Base-by-base conservation (phyloP, 1,139 yeast genomes). In the Yamadazyma friedrichii region DNA sequence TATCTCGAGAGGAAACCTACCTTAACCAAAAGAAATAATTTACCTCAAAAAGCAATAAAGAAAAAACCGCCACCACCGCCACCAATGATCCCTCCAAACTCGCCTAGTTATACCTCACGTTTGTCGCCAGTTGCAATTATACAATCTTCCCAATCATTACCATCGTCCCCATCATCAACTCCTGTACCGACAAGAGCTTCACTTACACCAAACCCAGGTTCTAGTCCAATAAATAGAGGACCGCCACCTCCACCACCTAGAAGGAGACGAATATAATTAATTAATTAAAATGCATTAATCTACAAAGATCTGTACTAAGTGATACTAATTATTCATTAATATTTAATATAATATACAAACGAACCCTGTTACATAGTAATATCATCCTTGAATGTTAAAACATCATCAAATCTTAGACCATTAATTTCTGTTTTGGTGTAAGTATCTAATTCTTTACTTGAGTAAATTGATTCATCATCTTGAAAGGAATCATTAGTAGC, bases 371-470 rank as follows among this genome's bases (percentile, higher is more conserved):
- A 82, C 80, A 82, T 78, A 48, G 80, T 82, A 30, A 84, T 80
- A 41, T 82, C 80, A 42, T 84, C 88, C 46, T 80, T 82, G 56
- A 88, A 88, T 40, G 81, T 76, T 50, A 88, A 65, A 24, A 84
- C 76, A 51, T 83, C 82, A 47, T 77, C 78, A 45, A 75, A 79
- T 45, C 91, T 72, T 31, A 82, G 59, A 4, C 97, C 97, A 57
- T 88, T 91, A 17, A 85, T 82, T 42, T 84, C 89, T 1, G 78
- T 65, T 39, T 56, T 62, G 3, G 71, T 66, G 49, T 69, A 70
- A 15, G 73, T 67, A 42, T 72, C 76, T 54, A 70, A 61, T 32
- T 70, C 74, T 42, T 57, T 62, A 33, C 56, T 57, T 12, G 51
- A 43, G 10, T 53, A 59, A 22, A 61, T 65, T 24, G 59, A 59